These are phyloP conservation scores for Schizothecium vesticola DNA, from an alignment of 495 filamentous ascomycete genomes.

Conservation along the genomic window DNA sequence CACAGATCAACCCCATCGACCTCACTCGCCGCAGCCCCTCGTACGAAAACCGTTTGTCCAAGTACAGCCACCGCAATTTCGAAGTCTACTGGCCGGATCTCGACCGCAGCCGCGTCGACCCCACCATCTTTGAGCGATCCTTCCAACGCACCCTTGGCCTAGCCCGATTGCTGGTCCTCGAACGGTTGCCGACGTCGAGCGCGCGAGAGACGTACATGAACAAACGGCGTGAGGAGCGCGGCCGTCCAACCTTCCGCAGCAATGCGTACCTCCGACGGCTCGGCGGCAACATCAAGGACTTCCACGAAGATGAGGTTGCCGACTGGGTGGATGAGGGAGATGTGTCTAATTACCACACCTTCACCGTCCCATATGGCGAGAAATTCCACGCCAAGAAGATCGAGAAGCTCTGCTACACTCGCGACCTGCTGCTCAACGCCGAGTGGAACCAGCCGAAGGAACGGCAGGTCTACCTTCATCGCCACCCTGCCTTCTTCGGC, in stretches of 20 bases:
- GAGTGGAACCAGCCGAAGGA: constrained; percentile 76
- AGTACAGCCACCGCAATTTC: constrained; percentile 77
- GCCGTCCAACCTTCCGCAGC: constrained; percentile 46
- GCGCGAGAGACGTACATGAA: constrained; percentile 62
- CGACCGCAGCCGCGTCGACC: constrained; percentile 67
- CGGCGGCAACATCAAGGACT: constrained; percentile 64
- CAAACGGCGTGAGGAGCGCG: constrained; percentile 62
- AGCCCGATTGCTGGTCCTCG: constrained; percentile 70
- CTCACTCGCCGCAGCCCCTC: constrained; percentile 72
- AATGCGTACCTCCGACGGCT: constrained; percentile 17
- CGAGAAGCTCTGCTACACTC: constrained; percentile 71
- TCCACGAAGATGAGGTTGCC: constrained; percentile 67
- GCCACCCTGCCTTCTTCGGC: constrained; percentile 73
- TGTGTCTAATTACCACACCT: constrained; percentile 69
- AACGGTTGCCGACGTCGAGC: constrained; percentile 59
- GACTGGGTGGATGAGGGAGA: constrained; percentile 77
- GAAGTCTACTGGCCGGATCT: constrained; percentile 72
- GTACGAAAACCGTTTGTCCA: constrained; percentile 81
- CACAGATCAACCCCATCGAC: constrained; percentile 74
- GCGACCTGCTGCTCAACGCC: constrained; percentile 73
- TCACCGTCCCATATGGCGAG: constrained; percentile 69
- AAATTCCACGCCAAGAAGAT: constrained; percentile 66
- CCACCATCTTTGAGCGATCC: constrained; percentile 76
- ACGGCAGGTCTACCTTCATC: constrained; percentile 67
- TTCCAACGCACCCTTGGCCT: constrained; percentile 68